These are phyloP conservation scores for Penicillium sp. DNA, from an alignment of 2,329 filamentous ascomycete genomes.

Conservation along the genomic window DNA sequence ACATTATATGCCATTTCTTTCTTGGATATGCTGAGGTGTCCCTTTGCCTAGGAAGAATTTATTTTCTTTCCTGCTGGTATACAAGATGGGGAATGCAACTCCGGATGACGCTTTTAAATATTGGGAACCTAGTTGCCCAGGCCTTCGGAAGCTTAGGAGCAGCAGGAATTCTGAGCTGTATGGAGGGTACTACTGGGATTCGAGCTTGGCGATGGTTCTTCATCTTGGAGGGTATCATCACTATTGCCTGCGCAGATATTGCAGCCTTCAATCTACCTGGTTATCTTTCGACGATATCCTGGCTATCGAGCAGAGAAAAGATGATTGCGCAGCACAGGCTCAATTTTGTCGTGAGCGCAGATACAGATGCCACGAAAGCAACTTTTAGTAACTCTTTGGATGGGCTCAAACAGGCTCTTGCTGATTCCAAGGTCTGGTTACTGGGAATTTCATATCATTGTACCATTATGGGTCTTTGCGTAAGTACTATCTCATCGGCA, in stretches of 20 bases:
- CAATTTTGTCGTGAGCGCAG: background rate
- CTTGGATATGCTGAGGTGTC: background rate
- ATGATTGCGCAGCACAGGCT: constrained; percentile 5
- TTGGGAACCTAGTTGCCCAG: constrained; percentile 2
- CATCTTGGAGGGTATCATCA: constrained; percentile 1
- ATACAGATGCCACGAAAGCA: background rate
- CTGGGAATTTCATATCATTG: background rate
- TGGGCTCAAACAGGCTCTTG: background rate
- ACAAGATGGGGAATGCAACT: background rate
- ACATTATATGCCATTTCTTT: constrained; percentile 1
- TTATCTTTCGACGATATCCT: background rate
- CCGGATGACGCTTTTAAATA: background rate
- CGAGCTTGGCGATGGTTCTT: constrained; percentile 1
- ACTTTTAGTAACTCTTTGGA: background rate
- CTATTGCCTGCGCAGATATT: background rate
- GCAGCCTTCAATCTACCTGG: background rate
- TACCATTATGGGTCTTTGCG: constrained; percentile 3
- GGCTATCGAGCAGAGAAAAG: background rate
- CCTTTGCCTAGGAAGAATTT: background rate
- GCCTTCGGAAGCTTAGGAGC: background rate
- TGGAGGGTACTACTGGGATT: constrained; percentile 4
- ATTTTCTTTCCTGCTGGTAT: constrained; percentile 2
- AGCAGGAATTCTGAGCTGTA: background rate
- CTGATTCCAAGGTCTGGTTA: constrained; percentile 4
- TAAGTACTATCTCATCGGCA: background rate